phyloP scores from a whole-genome alignment of 164 flowering plant species.

The Tetrastigma voinierianum region DNA sequence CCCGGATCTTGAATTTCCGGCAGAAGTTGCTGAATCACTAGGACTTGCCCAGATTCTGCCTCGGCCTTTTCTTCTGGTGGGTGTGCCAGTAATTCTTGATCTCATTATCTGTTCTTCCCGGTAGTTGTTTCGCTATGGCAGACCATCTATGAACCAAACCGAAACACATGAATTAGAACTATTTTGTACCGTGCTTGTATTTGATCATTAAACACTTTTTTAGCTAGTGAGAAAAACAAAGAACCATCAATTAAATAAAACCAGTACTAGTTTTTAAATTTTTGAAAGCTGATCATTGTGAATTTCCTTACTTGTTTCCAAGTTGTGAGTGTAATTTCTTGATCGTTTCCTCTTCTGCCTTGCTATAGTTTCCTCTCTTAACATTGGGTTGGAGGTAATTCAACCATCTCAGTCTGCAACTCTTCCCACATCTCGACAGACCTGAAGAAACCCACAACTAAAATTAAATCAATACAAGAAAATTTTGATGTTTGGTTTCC shows the following conservation, averaged over 20 bases:
- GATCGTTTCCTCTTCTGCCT: slow-evolving; percentile 20
- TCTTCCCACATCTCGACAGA: slow-evolving; percentile 26
- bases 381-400: slow-evolving; percentile 25
- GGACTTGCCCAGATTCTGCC: background rate
- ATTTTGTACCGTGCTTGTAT: background rate
- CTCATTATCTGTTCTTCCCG: slow-evolving; percentile 35
- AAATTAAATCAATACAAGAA: background rate
- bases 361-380: slow-evolving; percentile 20
- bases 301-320: slow-evolving; percentile 23
- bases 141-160: too few relatives aligned
- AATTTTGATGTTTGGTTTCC: too few relatives aligned
- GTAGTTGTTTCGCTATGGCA: slow-evolving; percentile 21
- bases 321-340: slow-evolving; percentile 12
- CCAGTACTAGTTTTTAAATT: too few relatives aligned
- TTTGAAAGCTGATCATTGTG: too few relatives aligned
- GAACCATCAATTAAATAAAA: too few relatives aligned
- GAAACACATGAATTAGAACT: background rate
- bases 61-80: slow-evolving; percentile 14
- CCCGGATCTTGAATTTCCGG: background rate
- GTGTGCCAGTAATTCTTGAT: slow-evolving; percentile 36
- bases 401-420: slow-evolving; percentile 27
- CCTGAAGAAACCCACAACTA: slow-evolving; percentile 9
- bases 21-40: background rate
- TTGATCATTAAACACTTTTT: too few relatives aligned
- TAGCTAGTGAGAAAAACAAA: too few relatives aligned